Conservation (phyloP, 768 basidiomycete genomes). For the Hebeloma cylindrosporum region DNA sequence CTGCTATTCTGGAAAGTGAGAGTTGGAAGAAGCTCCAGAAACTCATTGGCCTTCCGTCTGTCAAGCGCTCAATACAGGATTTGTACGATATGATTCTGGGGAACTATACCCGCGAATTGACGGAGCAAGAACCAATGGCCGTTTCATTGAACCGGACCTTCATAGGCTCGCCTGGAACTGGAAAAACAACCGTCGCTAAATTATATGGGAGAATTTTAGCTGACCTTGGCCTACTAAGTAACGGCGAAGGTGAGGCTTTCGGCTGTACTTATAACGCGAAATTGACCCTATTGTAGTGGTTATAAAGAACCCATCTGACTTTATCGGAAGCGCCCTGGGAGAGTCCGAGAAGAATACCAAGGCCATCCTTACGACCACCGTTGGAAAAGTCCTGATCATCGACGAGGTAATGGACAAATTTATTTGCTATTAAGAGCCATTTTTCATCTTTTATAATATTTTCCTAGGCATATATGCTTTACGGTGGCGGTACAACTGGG, state of each 20-base stretch:
- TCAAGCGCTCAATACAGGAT: conserved; percentile 54
- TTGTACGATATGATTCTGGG: conserved; percentile 45
- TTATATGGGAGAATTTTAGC: conserved; percentile 64
- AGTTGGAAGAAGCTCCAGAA: conserved; percentile 54
- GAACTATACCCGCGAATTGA: conserved; percentile 62
- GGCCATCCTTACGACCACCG: conserved; percentile 53
- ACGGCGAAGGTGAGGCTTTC: conserved; percentile 57
- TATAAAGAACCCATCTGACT: conserved; percentile 67
- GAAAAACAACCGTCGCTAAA: conserved; percentile 70
- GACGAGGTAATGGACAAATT: conserved; percentile 50
- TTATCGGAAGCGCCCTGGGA: conserved; percentile 58
- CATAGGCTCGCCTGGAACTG: conserved; percentile 68
- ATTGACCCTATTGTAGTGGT: conserved; percentile 44
- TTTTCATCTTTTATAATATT: not conserved
- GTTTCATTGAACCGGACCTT: conserved; percentile 65
- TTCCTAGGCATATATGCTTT: conserved; percentile 67
- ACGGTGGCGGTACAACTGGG: conserved; percentile 41
- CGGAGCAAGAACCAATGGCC: conserved; percentile 51
- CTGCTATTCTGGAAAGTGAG: conserved; percentile 41
- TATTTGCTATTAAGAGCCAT: not conserved
- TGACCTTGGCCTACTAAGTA: conserved; percentile 65
- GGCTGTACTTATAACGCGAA: not conserved
- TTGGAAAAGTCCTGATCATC: conserved; percentile 69
- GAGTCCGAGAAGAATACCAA: conserved; percentile 67
- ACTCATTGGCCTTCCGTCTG: conserved; percentile 53